phyloP scores from a whole-genome alignment of 768 basidiomycete genomes.

The Tulasnella sp. region DNA sequence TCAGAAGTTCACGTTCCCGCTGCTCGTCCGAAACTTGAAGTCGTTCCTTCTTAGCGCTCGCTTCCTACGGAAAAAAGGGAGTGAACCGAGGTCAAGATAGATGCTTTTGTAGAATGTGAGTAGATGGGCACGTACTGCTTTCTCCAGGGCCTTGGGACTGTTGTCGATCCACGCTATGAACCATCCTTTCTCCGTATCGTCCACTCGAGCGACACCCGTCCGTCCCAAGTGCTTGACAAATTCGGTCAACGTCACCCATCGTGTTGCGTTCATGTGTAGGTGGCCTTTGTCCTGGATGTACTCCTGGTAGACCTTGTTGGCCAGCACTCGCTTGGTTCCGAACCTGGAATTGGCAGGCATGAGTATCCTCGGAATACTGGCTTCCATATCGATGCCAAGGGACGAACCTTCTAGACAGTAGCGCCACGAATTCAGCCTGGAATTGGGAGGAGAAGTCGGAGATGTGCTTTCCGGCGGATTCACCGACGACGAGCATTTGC shows the following conservation, averaged over 20 bases:
- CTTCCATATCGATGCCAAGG: not conserved
- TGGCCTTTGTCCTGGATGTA: conserved; percentile 91
- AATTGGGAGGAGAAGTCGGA: conserved; percentile 82
- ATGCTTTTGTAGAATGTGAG: not conserved
- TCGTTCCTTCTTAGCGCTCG: conserved; percentile 84
- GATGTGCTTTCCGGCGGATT: conserved; percentile 87
- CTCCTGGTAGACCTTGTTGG: conserved; percentile 95
- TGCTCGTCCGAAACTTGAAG: conserved; percentile 89
- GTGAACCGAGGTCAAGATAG: not conserved
- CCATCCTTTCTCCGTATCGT: conserved; percentile 98
- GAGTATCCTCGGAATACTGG: not conserved
- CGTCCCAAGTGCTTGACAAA: conserved; percentile 86
- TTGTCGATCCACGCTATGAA: conserved; percentile 97
- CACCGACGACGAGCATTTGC: conserved; percentile 96
- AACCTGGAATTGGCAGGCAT: conserved; percentile 3
- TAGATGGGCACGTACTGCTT: conserved; percentile 49
- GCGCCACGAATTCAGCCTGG: conserved; percentile 82
- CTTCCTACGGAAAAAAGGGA: conserved; percentile 44
- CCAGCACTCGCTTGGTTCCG: conserved; percentile 74
- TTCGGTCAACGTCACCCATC: conserved; percentile 97
- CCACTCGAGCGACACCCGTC: conserved; percentile 78
- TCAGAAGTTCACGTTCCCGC: conserved; percentile 78
- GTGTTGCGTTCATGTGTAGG: conserved; percentile 96
- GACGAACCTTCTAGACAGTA: conserved; percentile 73
- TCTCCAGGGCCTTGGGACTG: conserved; percentile 87